phyloP scores from a whole-genome alignment of 1,284 basidiomycete genomes.

The Rhodotorula mucilaginosa region DNA sequence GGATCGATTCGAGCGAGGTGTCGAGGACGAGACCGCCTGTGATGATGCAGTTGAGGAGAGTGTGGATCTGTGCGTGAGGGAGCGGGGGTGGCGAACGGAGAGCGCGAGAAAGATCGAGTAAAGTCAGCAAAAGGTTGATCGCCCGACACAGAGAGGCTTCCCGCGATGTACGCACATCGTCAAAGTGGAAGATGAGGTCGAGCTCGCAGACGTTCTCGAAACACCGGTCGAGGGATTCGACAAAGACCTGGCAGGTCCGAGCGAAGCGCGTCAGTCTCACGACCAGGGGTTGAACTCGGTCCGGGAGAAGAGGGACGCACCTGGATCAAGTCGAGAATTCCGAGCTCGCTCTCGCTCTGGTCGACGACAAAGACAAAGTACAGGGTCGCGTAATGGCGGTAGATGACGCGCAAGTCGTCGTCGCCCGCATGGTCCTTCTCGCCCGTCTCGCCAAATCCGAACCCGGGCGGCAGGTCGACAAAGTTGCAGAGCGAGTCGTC shows the following conservation, averaged over 20 bases:
- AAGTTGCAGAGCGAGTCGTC: conserved; percentile 46
- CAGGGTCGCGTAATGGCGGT: conserved; percentile 67
- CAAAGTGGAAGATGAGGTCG: conserved; percentile 97
- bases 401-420: conserved; percentile 54
- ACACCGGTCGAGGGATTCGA: conserved; percentile 89
- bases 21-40: conserved; percentile 98
- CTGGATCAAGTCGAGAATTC: conserved; percentile 94
- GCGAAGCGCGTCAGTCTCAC: background rate
- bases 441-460: conserved; percentile 26
- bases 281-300: no score
- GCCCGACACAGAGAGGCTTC: background rate
- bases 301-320: conserved; percentile 53
- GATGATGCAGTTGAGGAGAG: conserved; percentile 90
- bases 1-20: conserved; percentile 56
- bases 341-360: conserved; percentile 89
- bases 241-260: conserved; percentile 69
- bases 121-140: background rate
- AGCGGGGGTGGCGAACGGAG: background rate
- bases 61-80: conserved; percentile 66
- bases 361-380: conserved; percentile 98
- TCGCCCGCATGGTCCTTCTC: conserved; percentile 37
- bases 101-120: background rate
- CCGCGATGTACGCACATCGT: conserved; percentile 64
- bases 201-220: conserved; percentile 99
- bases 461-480: conserved; percentile 38